These are phyloP conservation scores for Dactylonectria estremocensis DNA, from an alignment of 2,329 filamentous ascomycete species.

Conservation along the genomic window DNA sequence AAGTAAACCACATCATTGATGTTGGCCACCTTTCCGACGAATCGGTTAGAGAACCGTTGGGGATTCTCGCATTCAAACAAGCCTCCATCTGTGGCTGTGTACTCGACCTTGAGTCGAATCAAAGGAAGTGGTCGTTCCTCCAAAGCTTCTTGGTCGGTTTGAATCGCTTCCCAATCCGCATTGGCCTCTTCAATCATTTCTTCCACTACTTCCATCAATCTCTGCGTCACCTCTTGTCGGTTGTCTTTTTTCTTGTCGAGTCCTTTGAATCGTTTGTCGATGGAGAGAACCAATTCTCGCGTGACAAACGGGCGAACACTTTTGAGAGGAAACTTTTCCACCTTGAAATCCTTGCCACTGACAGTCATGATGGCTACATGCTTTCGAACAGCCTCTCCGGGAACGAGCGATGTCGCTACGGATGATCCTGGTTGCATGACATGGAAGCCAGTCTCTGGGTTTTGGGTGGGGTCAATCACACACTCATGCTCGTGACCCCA, in stretches of 20 bases:
- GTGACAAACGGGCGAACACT: slow-evolving; percentile 93
- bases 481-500: slow-evolving; percentile 99
- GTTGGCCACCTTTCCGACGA: slow-evolving; percentile 92
- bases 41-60: slow-evolving; percentile 94
- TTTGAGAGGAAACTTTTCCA: slow-evolving; percentile 87
- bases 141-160: slow-evolving; percentile 73
- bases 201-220: slow-evolving; percentile 84
- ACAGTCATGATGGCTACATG: slow-evolving; percentile 90
- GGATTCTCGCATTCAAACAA: slow-evolving; percentile 94
- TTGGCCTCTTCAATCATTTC: slow-evolving; percentile 90
- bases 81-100: slow-evolving; percentile 86
- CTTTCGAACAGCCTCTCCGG: slow-evolving; percentile 91
- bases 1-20: slow-evolving; percentile 95
- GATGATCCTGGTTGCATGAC: slow-evolving; percentile 99
- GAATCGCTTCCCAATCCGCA: slow-evolving; percentile 83
- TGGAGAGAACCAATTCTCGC: slow-evolving; percentile 82
- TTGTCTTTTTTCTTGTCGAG: slow-evolving; percentile 89
- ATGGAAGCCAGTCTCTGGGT: slow-evolving; percentile 90
- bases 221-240: slow-evolving; percentile 82
- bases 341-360: slow-evolving; percentile 85
- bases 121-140: slow-evolving; percentile 82
- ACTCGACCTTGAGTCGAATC: slow-evolving; percentile 92
- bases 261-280: slow-evolving; percentile 82
- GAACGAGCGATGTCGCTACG: slow-evolving; percentile 91
- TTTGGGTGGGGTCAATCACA: slow-evolving; percentile 85